Evolutionary conservation across 2,329 filamentous ascomycete genomes (phyloP).

Genomic region (Aurifilum marmelostoma): DNA sequence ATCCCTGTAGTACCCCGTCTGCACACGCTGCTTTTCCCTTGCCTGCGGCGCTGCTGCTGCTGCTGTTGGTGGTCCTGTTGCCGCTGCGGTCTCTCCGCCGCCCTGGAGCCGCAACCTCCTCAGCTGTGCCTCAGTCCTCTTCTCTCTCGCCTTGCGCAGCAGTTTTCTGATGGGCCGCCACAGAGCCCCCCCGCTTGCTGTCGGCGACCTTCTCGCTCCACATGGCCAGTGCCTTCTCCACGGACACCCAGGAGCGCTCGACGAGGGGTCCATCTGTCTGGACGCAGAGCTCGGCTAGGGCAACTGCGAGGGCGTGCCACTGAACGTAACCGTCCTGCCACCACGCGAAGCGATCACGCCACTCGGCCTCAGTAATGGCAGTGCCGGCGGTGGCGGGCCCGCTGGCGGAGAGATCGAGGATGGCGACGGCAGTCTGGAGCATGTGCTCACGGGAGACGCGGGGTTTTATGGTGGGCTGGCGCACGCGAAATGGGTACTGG

Average conservation of each 20-base stretch:
- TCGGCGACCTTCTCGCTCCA: slow-evolving; percentile 54
- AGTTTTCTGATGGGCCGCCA: slow-evolving; percentile 60
- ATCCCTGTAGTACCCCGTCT: background rate
- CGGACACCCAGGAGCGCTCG: slow-evolving; percentile 52
- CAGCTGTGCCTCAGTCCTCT: slow-evolving; percentile 40
- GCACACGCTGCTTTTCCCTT: background rate
- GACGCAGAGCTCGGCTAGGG: slow-evolving; percentile 55
- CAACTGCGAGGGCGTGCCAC: slow-evolving; percentile 59
- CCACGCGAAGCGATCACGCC: slow-evolving; percentile 46
- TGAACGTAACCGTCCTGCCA: slow-evolving; percentile 56
- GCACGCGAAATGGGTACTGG: slow-evolving; percentile 48
- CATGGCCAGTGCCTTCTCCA: slow-evolving; percentile 49
- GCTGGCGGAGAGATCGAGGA: slow-evolving; percentile 46
- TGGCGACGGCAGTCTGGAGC: slow-evolving; percentile 51
- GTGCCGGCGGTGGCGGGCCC: slow-evolving; percentile 36
- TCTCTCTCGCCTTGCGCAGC: slow-evolving; percentile 51
- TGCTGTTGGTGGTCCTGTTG: slow-evolving; percentile 10
- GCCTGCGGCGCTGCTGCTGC: background rate
- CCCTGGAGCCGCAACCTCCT: slow-evolving; percentile 33
- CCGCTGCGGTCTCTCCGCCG: background rate
- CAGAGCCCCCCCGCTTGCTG: slow-evolving; percentile 50
- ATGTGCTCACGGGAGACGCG: slow-evolving; percentile 46
- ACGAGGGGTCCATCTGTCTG: slow-evolving; percentile 50
- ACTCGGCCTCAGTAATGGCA: slow-evolving; percentile 32
- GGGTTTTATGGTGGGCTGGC: slow-evolving; percentile 34